phyloP scores from a whole-genome alignment of 2,329 filamentous ascomycete genomes.

The Colletotrichum sp. region DNA sequence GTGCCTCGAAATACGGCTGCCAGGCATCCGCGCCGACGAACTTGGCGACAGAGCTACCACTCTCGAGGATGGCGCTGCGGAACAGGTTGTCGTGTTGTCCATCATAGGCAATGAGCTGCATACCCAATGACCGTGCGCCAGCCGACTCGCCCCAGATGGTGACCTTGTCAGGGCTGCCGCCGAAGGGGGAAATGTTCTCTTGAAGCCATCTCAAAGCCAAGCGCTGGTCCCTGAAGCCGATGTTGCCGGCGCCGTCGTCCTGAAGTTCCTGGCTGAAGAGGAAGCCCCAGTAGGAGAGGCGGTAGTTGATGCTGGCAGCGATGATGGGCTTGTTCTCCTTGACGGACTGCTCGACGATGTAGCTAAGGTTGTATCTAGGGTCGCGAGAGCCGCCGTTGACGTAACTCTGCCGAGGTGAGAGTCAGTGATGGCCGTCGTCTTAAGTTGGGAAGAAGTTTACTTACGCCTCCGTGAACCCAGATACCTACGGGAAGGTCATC shows the following conservation, averaged over 20 bases:
- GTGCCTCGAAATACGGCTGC: constrained; percentile 21
- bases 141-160: constrained; percentile 69
- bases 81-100: constrained; percentile 67
- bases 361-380: constrained; percentile 36
- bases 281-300: constrained; percentile 66
- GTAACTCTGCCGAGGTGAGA: constrained; percentile 21
- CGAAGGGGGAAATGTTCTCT: constrained; percentile 68
- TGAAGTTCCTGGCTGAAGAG: constrained; percentile 59
- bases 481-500: constrained; percentile 59
- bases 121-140: constrained; percentile 62
- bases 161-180: constrained; percentile 67
- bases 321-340: constrained; percentile 59
- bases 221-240: constrained; percentile 65
- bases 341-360: constrained; percentile 37
- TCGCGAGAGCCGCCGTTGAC: constrained; percentile 33
- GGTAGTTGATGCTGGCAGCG: constrained; percentile 69
- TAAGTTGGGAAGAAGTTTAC: constrained; percentile 12
- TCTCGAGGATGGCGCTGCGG: constrained; percentile 69
- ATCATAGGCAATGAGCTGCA: constrained; percentile 66
- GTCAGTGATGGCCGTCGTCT: not conserved
- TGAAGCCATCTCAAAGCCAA: constrained; percentile 65
- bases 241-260: constrained; percentile 58
- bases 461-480: constrained; percentile 61
- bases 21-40: constrained; percentile 57
- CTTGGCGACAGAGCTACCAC: constrained; percentile 55